Evolutionary conservation across 2,329 filamentous ascomycete species (phyloP).

Genomic region (Fusarium sp.): DNA sequence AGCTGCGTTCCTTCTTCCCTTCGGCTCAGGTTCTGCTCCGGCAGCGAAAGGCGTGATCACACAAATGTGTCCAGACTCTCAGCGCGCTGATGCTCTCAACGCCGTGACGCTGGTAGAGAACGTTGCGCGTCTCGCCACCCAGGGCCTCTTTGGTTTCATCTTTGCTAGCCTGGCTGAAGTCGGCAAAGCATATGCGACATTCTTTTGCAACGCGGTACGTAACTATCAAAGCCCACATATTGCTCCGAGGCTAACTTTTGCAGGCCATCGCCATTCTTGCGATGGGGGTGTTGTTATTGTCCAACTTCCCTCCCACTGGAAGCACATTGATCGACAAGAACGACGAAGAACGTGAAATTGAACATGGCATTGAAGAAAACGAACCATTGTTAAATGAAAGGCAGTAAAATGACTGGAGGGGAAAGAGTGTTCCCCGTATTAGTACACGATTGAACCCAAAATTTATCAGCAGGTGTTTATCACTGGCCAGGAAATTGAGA

Average conservation of each 20-base stretch:
- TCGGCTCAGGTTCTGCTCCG: constrained; percentile 76
- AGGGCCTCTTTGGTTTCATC: constrained; percentile 74
- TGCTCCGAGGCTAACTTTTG: constrained; percentile 17
- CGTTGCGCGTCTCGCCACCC: constrained; percentile 72
- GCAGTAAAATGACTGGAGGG: neutral
- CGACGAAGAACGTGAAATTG: constrained; percentile 12
- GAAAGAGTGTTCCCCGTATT: neutral
- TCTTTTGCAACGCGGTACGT: constrained; percentile 74
- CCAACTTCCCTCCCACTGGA: constrained; percentile 58
- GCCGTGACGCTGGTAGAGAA: constrained; percentile 79
- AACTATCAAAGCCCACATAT: fast-evolving
- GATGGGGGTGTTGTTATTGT: constrained; percentile 57
- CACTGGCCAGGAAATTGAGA: neutral
- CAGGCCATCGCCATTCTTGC: constrained; percentile 65
- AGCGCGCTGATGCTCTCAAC: constrained; percentile 75
- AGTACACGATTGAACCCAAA: neutral
- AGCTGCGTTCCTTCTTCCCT: constrained; percentile 74
- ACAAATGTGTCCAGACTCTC: constrained; percentile 73
- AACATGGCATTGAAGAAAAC: neutral
- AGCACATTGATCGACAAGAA: constrained; percentile 53
- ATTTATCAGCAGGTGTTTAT: too few relatives aligned
- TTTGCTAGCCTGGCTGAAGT: constrained; percentile 73
- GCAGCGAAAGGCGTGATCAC: constrained; percentile 81
- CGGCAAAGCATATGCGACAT: constrained; percentile 72
- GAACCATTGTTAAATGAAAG: constrained; percentile 8